phyloP scores from a whole-genome alignment of 2,329 filamentous ascomycete species.

The Calcarisporium arbuscula region DNA sequence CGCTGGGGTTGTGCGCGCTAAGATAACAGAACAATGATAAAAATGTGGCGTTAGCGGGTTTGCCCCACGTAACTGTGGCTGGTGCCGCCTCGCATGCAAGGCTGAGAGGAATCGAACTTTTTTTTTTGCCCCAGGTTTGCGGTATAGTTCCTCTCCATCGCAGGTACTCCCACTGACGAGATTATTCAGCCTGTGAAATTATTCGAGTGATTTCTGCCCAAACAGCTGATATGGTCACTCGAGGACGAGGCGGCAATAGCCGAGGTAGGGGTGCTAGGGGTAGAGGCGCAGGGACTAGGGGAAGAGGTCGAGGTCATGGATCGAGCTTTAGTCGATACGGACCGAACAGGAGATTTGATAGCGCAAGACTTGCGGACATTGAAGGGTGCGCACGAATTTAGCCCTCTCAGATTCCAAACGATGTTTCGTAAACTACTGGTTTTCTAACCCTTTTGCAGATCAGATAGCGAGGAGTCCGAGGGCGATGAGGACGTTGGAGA shows the following conservation, averaged over 20 bases:
- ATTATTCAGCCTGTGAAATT: too few species aligned
- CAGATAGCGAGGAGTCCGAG: conserved; percentile 13
- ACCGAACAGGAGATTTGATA: conserved; percentile 29
- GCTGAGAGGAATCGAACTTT: conserved; percentile 27
- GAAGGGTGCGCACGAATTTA: conserved; percentile 23
- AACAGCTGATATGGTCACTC: conserved; percentile 25
- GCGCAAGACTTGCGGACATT: conserved; percentile 27
- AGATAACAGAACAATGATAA: conserved; percentile 39
- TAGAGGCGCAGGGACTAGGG: conserved; percentile 23
- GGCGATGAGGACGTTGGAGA: conserved; percentile 31
- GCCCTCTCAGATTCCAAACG: too few species aligned
- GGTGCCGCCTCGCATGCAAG: conserved; percentile 21
- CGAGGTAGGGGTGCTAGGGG: conserved; percentile 22
- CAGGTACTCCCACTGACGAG: too few species aligned
- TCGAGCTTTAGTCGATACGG: conserved; percentile 27
- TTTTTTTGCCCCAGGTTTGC: too few species aligned
- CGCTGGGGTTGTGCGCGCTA: conserved; percentile 48
- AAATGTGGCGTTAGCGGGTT: conserved; percentile 22
- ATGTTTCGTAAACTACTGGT: neutral
- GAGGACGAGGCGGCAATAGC: conserved; percentile 26
- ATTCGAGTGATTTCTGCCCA: neutral
- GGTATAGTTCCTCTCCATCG: too few species aligned
- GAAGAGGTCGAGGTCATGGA: conserved; percentile 8
- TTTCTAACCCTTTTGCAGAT: neutral
- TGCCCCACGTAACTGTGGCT: conserved; percentile 28